Base-by-base conservation (phyloP, 1,139 yeast genomes). In the Suhomyces yuchorum region DNA sequence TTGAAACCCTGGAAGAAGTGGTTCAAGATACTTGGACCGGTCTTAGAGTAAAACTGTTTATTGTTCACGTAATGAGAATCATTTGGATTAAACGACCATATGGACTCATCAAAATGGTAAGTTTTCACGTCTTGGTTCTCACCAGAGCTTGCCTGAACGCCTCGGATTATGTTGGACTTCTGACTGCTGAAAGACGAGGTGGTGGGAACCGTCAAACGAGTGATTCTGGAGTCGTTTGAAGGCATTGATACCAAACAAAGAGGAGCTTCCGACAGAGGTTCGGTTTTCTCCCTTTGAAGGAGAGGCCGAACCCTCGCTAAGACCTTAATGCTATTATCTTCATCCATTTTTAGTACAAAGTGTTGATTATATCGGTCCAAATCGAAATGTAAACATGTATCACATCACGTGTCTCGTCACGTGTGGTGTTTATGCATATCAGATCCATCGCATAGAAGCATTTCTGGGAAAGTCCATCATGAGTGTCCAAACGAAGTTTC, bases 1-100 rank as follows among this genome's bases (percentile, higher is more conserved):
- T 87, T 86, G 63, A 77, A 87, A 0, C 95, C 95, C 48, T 75
- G 75, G 55, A 85, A 73, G 32, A 84, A 78, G 58, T 86, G 89
- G 26, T 77, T 74, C n/a, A 87, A 65, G 50, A 84, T 70, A 37
- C 79, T 82, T 3, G 75, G 72, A 0, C 91, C 93, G 4, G 82
- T 70, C 12, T 69, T 66, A 3, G 66, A 57, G 58, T 84, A 87
- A 12, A 85, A 79, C 3, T 63, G 62, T 8, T 58, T 46, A 58
- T 86, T 90, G 44, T 73, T 72, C 3, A 75, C 73, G 59, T 68
- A 81, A 47, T 70, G 56, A 1, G 56, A 46, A 40, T 70, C 70
- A 0, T 52, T 38, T 1, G 61, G 44, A 49, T 79, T 71, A 46
- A 68, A 73, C 1, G 89, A 84, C 83, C 87, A 82, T 12, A 85